Evolutionary conservation across 345 rosid species (phyloP).

Genomic region (Isatis tinctoria): DNA sequence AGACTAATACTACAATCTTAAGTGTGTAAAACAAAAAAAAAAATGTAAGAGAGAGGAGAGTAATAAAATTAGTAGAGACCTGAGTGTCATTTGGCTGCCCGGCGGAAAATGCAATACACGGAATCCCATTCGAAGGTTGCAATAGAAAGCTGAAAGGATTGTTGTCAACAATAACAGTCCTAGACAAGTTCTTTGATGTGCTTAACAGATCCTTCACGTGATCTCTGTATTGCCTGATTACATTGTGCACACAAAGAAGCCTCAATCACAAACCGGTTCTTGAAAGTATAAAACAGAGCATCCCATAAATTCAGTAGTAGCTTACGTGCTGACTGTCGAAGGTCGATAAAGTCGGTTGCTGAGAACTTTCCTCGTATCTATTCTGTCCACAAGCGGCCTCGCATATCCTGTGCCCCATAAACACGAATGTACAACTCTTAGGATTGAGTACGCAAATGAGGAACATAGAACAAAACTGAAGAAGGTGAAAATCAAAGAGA

Average conservation of each 20-base stretch:
- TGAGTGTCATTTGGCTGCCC: constrained; percentile 76
- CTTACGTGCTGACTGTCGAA: constrained; percentile 95
- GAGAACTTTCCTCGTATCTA: constrained; percentile 67
- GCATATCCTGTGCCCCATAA: constrained; percentile 67
- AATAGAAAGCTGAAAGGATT: constrained; percentile 95
- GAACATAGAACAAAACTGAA: neutral
- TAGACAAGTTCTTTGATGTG: constrained; percentile 62
- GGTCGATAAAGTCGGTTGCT: constrained; percentile 86
- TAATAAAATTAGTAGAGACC: constrained; percentile 33
- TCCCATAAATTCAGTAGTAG: neutral
- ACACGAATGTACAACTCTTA: neutral
- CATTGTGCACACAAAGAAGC: neutral
- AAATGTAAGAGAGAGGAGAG: neutral
- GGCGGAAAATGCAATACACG: constrained; percentile 87
- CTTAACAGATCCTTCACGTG: constrained; percentile 91
- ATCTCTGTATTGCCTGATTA: constrained; percentile 69
- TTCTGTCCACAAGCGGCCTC: constrained; percentile 85
- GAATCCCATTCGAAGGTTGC: constrained; percentile 95
- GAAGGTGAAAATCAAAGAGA: constrained; percentile 27
- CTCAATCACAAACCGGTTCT: neutral
- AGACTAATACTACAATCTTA: neutral
- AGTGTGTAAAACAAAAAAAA: neutral
- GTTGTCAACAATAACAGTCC: constrained; percentile 89
- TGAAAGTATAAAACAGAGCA: neutral
- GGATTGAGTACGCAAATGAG: neutral